Base-by-base conservation (phyloP, 2,329 filamentous ascomycete species). In the Aspergillus terreus region DNA sequence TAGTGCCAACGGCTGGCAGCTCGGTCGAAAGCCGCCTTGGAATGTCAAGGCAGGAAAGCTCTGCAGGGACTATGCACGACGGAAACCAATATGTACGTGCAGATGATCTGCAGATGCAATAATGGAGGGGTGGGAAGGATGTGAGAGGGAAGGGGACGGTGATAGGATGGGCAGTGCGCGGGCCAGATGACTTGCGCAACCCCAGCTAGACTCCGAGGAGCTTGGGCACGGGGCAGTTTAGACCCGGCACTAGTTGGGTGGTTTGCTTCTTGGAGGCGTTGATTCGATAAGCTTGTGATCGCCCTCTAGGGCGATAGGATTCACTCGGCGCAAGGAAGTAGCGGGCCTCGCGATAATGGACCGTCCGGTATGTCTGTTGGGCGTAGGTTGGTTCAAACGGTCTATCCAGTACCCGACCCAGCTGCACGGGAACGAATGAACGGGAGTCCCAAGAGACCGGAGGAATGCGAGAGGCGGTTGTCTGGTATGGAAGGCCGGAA, bases 61-160 rank as follows among this genome's bases (percentile, higher is more conserved):
- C 64, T 69, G 75, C 74, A 75, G 70, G 73, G 76, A 77, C 65
- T 68, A 70, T 70, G 66, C 65, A 68, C 63, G 63, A 64, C 68
- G 65, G 60, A 65, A 58, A 57, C 58, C 57, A 61, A 51, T 58
- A 56, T 58, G 53, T 72, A 68, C 71, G 72, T 78, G 76, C 76
- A 78, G 76, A 78, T 78, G 76, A 78, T 78, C 72, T 74, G 67
- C 68, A 58, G 54, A 50, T 61, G 59, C 49, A 52, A 50, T 43
- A 57, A 56, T 58, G 59, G 55, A 47, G 64, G 61, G 57, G 63
- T 27, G 56, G 46, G 50, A 53, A 58, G 58, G 55, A 57, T 53
- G 49, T 42, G 52, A 52, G 50, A 44, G 51, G 57, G 53, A 50
- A 50, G 27, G 41, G 40, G 25, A 51, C 46, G 52, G 52, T 58